Evolutionary conservation across 805 yeast genomes (phyloP).

Genomic region (Schizosaccharomyces octosporus): DNA sequence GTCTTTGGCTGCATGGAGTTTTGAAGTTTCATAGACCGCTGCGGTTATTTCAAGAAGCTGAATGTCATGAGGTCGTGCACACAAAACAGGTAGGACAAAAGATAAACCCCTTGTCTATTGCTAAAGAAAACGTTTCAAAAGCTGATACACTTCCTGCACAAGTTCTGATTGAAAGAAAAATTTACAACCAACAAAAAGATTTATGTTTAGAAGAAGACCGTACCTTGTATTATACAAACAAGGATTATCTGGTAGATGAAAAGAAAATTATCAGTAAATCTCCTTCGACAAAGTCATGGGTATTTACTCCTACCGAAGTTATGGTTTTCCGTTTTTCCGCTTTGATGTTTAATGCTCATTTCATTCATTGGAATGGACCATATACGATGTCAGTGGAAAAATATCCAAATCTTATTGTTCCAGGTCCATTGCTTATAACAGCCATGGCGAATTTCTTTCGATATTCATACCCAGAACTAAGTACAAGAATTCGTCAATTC

Average conservation of each 20-base stretch:
- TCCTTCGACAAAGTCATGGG: background rate
- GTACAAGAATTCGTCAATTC: background rate
- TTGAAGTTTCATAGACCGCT: background rate
- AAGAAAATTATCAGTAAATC: background rate
- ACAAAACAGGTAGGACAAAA: background rate
- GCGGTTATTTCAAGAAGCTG: background rate
- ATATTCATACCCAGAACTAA: background rate
- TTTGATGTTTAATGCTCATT: conserved; percentile 60
- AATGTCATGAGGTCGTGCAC: background rate
- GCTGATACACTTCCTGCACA: background rate
- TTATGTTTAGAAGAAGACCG: background rate
- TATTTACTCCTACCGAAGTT: conserved; percentile 5
- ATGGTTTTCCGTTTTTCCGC: conserved; percentile 27
- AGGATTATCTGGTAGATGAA: background rate
- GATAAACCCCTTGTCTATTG: no score
- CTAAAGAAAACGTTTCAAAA: no score
- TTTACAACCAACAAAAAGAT: background rate
- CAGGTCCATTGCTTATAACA: background rate
- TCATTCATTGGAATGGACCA: conserved; percentile 43
- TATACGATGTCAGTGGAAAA: conserved; percentile 10
- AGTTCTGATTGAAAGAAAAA: background rate
- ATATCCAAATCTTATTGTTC: background rate
- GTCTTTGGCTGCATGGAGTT: background rate
- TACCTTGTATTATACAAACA: background rate
- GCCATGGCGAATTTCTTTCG: background rate